phyloP scores from a whole-genome alignment of 306 rosid genomes.

The Spatholobus suberectus region DNA sequence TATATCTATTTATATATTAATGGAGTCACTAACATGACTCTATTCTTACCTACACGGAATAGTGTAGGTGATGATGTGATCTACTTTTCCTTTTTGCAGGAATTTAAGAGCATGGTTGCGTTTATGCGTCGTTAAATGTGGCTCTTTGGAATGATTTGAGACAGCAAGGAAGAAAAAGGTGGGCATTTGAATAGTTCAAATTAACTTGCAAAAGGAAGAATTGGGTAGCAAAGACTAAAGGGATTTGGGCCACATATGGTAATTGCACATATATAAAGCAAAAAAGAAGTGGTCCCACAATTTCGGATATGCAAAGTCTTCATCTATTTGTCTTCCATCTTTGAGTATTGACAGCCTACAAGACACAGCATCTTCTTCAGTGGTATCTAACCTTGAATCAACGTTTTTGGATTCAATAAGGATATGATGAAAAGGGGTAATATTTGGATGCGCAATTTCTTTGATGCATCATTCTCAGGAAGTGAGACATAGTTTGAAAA shows the following conservation, averaged over 20 bases:
- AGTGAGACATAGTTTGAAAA: neutral
- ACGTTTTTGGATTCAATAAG: constrained; percentile 56
- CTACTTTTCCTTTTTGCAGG: constrained; percentile 57
- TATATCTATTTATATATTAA: neutral
- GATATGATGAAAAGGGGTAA: constrained; percentile 47
- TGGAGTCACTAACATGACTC: neutral
- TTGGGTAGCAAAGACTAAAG: constrained; percentile 45
- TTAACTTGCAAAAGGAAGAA: constrained; percentile 46
- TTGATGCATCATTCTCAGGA: constrained; percentile 11
- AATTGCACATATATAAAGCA: constrained; percentile 50
- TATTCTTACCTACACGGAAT: constrained; percentile 4
- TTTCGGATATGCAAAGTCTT: constrained; percentile 39
- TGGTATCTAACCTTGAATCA: constrained; percentile 56
- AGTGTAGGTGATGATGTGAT: constrained; percentile 51
- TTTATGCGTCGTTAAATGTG: constrained; percentile 53
- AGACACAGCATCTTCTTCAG: constrained; percentile 44
- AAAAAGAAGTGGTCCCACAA: constrained; percentile 53
- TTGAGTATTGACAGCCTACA: constrained; percentile 53
- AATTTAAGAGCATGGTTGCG: constrained; percentile 48
- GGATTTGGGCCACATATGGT: constrained; percentile 51
- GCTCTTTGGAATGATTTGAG: constrained; percentile 70
- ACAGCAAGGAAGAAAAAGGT: constrained; percentile 44
- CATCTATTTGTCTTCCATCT: constrained; percentile 36
- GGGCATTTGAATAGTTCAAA: constrained; percentile 55
- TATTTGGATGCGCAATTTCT: constrained; percentile 45